Conservation (phyloP, 768 basidiomycete species). For the Mycena leptocephala region DNA sequence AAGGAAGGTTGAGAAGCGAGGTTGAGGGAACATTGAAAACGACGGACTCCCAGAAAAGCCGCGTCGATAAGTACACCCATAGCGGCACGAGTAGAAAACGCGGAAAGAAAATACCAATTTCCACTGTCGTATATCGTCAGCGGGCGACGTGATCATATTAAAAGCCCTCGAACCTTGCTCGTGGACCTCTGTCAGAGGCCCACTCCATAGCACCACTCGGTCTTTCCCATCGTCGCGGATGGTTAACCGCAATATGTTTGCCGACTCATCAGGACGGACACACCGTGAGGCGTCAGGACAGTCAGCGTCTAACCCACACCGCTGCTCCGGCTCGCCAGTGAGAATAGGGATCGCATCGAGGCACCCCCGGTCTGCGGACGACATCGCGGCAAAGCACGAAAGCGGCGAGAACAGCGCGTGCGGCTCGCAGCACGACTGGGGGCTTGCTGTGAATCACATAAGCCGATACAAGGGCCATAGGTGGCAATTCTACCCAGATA, state of each 20-base stretch:
- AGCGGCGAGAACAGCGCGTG: conserved; percentile 39
- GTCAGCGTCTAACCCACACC: conserved; percentile 59
- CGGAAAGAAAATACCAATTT: conserved; percentile 65
- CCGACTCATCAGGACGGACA: conserved; percentile 64
- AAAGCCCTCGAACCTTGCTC: conserved; percentile 68
- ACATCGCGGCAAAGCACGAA: conserved; percentile 64
- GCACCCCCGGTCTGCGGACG: conserved; percentile 58
- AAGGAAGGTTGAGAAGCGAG: not conserved
- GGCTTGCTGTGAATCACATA: conserved; percentile 34
- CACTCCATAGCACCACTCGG: conserved; percentile 80
- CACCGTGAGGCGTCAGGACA: conserved; percentile 62
- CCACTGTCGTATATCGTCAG: conserved; percentile 57
- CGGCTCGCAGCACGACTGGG: conserved; percentile 47
- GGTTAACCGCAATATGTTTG: conserved; percentile 72
- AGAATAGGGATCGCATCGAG: conserved; percentile 73
- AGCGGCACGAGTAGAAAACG: conserved; percentile 59
- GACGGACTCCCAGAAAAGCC: conserved; percentile 73
- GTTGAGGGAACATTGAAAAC: not conserved
- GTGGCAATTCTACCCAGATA: conserved; percentile 46
- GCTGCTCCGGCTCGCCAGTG: conserved; percentile 45
- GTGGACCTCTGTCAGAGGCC: conserved; percentile 75
- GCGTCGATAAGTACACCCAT: conserved; percentile 55
- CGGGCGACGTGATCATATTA: not conserved
- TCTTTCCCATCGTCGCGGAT: conserved; percentile 45
- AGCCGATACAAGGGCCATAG: not conserved